Base-by-base conservation (phyloP, 1,284 basidiomycete genomes). In the Pascua sp. region DNA sequence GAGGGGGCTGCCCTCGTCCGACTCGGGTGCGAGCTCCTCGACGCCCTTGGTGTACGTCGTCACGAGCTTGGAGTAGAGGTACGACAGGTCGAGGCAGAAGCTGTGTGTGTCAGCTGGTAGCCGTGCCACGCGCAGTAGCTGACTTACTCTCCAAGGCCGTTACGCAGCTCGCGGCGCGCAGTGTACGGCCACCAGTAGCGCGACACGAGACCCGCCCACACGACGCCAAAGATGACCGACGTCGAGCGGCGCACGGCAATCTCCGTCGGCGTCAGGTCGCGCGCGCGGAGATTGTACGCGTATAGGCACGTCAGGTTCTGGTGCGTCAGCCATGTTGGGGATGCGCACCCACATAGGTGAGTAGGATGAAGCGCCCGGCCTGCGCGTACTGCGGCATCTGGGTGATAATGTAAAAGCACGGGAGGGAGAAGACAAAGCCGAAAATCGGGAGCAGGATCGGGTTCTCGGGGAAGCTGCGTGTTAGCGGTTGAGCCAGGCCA, bases 121-220 rank as follows among this genome's bases (percentile, higher is more conserved):
- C 18, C 15, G 1, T 9, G 5, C 41, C 5, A 5, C 18, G 5
- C 2, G 15, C 15, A 7, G 7, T 32, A 32, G 24, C 24, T 0
- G 4, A 80, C 86, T 74, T 68, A 89, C 90, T 97, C 91, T 77
- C 90, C 88, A 5, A 97, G 81, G 0, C 85, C 88, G 59, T 86
- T 85, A 42, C 88, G 85, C 3, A 98, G 80, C 76, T 97, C 93
- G 37, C 89, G 81, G 52, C 94, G 80, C 0, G 94, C 94, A 70
- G 96, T 94, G 17, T 90, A 85, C 1, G 95, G 94, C 93, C 94
- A 98, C 86, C 93, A 91, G 62, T 89, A 87, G 48, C 90, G 82
- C 8, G 90, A 93, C 12, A 97, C 85, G 36, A 96, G 76, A 3
- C 86, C 84, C 0, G 92, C 93, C 88, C 90, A 98, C 1, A 94